These are phyloP conservation scores for Gyrodon lividus DNA, from an alignment of 768 basidiomycete species.

Conservation along the genomic window DNA sequence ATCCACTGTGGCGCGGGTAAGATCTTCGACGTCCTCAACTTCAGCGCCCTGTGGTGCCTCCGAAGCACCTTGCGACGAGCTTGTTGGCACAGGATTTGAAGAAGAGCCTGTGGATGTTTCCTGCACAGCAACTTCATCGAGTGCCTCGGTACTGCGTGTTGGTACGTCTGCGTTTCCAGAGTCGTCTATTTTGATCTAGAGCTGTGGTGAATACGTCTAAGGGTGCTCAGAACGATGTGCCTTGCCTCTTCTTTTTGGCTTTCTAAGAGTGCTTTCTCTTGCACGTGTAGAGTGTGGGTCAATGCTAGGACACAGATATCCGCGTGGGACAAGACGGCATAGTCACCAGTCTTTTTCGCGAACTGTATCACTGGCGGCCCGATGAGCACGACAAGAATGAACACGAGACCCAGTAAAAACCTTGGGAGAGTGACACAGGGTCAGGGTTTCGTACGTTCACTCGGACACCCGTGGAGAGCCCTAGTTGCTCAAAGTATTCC, in stretches of 20 bases:
- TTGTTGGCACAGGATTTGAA: neutral
- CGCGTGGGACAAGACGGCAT: constrained; percentile 83
- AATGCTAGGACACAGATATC: constrained; percentile 91
- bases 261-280: constrained; percentile 35
- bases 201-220: neutral
- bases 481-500: constrained; percentile 81
- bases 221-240: constrained; percentile 5
- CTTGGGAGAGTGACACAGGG: constrained; percentile 62
- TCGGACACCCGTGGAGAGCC: constrained; percentile 71
- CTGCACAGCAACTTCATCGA: constrained; percentile 4
- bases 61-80: neutral
- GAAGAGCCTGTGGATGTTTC: neutral
- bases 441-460: constrained; percentile 71
- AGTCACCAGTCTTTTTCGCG: constrained; percentile 97
- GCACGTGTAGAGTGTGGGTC: constrained; percentile 73
- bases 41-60: neutral
- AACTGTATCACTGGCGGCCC: constrained; percentile 70
- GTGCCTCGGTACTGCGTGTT: neutral
- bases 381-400: constrained; percentile 14
- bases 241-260: constrained; percentile 32
- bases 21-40: constrained; percentile 5
- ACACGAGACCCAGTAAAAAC: constrained; percentile 34
- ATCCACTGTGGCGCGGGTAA: constrained; percentile 8
- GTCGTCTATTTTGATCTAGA: constrained; percentile 9
- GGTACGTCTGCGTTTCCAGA: neutral